Conservation (phyloP, 2,329 filamentous ascomycete genomes). For the Aspergillus sp. region DNA sequence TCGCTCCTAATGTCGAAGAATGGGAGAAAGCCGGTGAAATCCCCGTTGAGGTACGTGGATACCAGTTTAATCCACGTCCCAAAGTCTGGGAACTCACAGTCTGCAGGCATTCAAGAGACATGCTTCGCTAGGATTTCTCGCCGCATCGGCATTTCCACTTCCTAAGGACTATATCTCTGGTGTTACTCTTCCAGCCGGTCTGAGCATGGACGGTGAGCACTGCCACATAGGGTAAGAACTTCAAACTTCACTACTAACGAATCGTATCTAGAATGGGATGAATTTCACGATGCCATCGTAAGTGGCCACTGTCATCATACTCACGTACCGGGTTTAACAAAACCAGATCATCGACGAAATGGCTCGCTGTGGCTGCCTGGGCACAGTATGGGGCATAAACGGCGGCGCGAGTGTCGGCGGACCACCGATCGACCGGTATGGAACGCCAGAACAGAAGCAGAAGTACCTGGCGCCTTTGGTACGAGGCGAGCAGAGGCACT, state of each 20-base stretch:
- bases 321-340: not conserved
- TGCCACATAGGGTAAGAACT: no score
- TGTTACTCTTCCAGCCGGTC: not conserved
- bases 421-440: not conserved
- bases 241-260: no score
- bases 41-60: not conserved
- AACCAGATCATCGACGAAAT: not conserved
- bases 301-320: not conserved
- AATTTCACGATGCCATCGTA: not conserved
- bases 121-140: not conserved
- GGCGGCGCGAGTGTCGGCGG: not conserved
- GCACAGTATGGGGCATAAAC: not conserved
- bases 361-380: not conserved
- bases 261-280: not conserved
- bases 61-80: not conserved
- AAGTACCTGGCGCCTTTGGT: not conserved
- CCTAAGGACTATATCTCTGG: not conserved
- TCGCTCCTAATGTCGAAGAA: not conserved
- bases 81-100: not conserved
- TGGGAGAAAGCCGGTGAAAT: not conserved
- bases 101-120: not conserved
- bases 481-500: not conserved
- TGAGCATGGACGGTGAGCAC: not conserved
- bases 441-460: not conserved
- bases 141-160: not conserved